Conservation (phyloP, 257 asterid species). For the Leonotis leonurus region DNA sequence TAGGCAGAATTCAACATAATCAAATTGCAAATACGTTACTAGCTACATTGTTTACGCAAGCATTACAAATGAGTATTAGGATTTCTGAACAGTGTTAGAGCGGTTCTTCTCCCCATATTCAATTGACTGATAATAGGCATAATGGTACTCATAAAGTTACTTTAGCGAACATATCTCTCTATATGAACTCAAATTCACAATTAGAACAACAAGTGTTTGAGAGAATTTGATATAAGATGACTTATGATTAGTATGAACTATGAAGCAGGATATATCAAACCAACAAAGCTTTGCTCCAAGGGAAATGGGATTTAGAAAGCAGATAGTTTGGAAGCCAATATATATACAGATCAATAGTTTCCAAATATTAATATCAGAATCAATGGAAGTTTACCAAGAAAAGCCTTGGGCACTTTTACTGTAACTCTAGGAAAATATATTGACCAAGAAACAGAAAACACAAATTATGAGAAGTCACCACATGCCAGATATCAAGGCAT, state of each 20-base stretch:
- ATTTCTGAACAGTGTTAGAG: not conserved
- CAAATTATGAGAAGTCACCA: constrained; percentile 11
- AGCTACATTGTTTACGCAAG: no score
- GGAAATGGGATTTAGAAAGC: not conserved
- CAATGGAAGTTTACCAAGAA: not conserved
- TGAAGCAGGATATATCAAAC: no score
- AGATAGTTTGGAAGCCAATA: not conserved
- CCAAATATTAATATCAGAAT: not conserved
- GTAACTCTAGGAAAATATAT: not conserved
- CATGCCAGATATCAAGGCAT: constrained; percentile 10
- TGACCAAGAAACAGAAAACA: constrained; percentile 5
- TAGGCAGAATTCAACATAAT: not conserved
- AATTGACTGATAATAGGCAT: no score
- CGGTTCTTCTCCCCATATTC: no score
- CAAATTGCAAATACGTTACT: constrained; percentile 10
- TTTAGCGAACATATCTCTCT: no score
- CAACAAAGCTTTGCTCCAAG: not conserved
- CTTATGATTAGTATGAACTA: no score
- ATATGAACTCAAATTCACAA: no score
- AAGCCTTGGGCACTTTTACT: not conserved
- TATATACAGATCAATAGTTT: not conserved
- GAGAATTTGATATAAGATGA: no score
- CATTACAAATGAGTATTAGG: not conserved
- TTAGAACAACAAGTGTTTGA: no score
- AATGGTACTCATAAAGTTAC: no score